Conservation (phyloP, 306 rosid species). For the Lathyrus sativus region DNA sequence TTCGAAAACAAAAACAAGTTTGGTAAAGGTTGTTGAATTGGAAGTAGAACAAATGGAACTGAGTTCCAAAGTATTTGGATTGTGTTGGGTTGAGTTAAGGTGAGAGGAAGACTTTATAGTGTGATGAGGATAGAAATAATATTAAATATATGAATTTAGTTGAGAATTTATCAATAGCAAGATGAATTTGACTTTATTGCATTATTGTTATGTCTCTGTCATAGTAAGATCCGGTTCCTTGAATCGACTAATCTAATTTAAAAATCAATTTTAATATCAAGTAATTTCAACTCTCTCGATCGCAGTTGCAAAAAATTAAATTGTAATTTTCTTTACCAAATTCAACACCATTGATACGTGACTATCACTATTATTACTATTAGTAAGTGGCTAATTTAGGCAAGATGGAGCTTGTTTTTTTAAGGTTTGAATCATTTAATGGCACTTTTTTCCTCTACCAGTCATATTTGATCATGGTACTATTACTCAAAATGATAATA, state of each 20-base stretch:
- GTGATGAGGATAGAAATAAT: background rate
- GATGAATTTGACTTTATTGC: background rate
- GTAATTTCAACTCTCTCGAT: too few species aligned
- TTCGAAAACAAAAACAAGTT: slow-evolving; percentile 1
- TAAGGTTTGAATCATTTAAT: background rate
- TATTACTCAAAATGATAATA: background rate
- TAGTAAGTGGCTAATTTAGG: too few species aligned
- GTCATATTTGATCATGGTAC: background rate
- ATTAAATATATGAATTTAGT: slow-evolving; percentile 36
- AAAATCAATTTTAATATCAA: too few species aligned
- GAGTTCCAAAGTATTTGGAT: slow-evolving; percentile 27
- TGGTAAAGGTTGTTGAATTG: too few species aligned
- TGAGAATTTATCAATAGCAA: slow-evolving; percentile 28
- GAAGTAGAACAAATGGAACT: slow-evolving; percentile 35
- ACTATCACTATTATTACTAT: too few species aligned
- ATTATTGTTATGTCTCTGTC: background rate
- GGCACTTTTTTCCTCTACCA: background rate
- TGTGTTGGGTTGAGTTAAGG: slow-evolving; percentile 26
- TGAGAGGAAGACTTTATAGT: slow-evolving; percentile 41
- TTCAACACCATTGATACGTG: too few species aligned
- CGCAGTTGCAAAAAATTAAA: too few species aligned
- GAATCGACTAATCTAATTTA: too few species aligned
- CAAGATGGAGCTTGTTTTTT: background rate
- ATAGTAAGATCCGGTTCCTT: too few species aligned
- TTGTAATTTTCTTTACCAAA: too few species aligned